phyloP scores from a whole-genome alignment of 139 green algal species.

The Ostreobium quekettii region DNA sequence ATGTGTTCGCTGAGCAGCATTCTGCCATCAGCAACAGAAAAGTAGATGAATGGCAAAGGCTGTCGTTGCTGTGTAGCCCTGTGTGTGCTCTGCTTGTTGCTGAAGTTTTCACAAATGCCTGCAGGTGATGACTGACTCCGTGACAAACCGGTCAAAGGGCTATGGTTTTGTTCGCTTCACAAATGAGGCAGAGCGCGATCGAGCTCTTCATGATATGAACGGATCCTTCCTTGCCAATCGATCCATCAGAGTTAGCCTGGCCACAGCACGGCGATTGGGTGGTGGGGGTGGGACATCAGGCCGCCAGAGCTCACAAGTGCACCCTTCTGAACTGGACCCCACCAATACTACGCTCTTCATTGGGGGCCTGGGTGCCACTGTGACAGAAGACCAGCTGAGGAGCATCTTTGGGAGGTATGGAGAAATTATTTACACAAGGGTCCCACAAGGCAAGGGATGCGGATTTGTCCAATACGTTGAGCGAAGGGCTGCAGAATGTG shows the following conservation, averaged over 20 bases:
- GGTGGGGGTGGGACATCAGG: constrained; percentile 4
- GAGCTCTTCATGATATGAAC: constrained; percentile 76
- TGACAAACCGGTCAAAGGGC: constrained; percentile 76
- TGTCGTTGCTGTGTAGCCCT: not conserved
- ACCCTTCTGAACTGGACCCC: constrained; percentile 54
- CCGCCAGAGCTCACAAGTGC: not conserved
- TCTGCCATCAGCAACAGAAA: not conserved
- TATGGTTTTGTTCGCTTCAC: constrained; percentile 95
- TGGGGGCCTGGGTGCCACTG: constrained; percentile 45
- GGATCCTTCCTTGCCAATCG: constrained; percentile 60
- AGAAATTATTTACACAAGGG: constrained; percentile 88
- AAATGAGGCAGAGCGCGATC: constrained; percentile 71
- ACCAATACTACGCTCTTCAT: constrained; percentile 90
- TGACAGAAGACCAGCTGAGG: constrained; percentile 70
- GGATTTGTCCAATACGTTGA: constrained; percentile 81
- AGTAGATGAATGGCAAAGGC: not conserved
- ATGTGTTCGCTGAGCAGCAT: too few species aligned
- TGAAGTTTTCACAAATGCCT: not conserved
- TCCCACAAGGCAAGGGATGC: constrained; percentile 88
- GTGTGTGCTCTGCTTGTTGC: not conserved
- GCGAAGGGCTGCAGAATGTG: constrained; percentile 48
- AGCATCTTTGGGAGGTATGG: constrained; percentile 67
- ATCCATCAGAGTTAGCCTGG: constrained; percentile 65
- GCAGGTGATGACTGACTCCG: constrained; percentile 84
- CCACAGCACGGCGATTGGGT: constrained; percentile 40